Evolutionary conservation across 495 filamentous ascomycete genomes (phyloP), one percentile per base, ranked within the genome.

Genomic region (Xylaria cubensis): DNA sequence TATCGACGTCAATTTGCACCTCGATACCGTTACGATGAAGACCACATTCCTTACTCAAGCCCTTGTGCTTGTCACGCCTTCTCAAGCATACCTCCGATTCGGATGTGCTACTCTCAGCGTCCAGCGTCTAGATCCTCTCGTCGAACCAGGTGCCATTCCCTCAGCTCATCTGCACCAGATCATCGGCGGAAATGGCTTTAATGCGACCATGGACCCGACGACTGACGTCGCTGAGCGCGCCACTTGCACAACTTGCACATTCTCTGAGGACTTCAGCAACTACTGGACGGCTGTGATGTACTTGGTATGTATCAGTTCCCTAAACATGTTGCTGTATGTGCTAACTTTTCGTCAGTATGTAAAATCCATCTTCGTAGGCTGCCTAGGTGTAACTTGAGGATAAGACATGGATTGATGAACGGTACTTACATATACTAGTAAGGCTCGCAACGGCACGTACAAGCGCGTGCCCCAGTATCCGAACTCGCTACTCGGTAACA

Each of bases 81-180:
- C 75, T 63, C 77, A 78, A 44, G 79, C 77, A 73, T 75, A 74
- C 42, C 76, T 81, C 71, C 76, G 79, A n/a, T 81, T 81, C 68
- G 77, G 77, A 73, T 81, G 79, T 56, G 74, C 77, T n/a, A 77
- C 73, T 39, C 68, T 81, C 44, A 77, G 64, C 53, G 75, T 84
- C 66, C 80, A 84, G 71, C 81, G 82, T 61, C 77, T 84, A 24
- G 82, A 84, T 68, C 82, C 82, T 24, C 75, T 80, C 29, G 76
- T 79, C 34, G 74, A 75, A 32, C 79, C 79, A 19, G 79, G 79
- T 62, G 74, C 76, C 46, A 67, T 80, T 65, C 75, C 74, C 36
- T 80, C 79, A 21, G 71, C 74, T 1, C 79, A 80, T 66, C 75
- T 80, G 53, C 79, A 80, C 72, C 79, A 80, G 63, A 64, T 80